A percentile compares a stretch with the other conserved stretches of the same genome.
These are phyloP conservation scores for Psilocybe tampanensis DNA, from an alignment of 768 basidiomycete genomes.

Conservation along the genomic window DNA sequence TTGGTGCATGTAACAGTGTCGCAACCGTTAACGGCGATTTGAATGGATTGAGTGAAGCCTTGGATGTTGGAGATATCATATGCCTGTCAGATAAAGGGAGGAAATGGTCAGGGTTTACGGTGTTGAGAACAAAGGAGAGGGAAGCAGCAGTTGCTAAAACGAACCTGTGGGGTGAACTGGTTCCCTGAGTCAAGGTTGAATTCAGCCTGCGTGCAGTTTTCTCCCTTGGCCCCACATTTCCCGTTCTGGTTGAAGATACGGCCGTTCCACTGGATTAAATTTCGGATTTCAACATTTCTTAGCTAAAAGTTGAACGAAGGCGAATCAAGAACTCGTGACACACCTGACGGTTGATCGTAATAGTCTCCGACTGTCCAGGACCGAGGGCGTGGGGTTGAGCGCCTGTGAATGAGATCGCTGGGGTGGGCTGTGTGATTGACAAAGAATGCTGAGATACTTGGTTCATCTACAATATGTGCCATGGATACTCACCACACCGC, in stretches of 20 bases:
- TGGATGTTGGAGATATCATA: conserved; percentile 49
- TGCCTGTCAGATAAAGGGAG: conserved; percentile 22
- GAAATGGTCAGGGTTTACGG: no score
- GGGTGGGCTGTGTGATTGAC: conserved; percentile 23
- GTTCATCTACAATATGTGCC: background rate
- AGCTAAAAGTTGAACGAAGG: no score
- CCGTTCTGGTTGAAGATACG: conserved; percentile 42
- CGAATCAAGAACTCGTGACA: background rate
- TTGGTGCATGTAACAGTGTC: conserved; percentile 41
- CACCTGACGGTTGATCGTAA: conserved; percentile 32
- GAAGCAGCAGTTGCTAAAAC: background rate
- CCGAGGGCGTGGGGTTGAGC: conserved; percentile 33
- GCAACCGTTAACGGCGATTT: conserved; percentile 37
- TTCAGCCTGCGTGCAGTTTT: conserved; percentile 40
- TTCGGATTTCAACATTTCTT: background rate
- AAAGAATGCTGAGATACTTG: background rate
- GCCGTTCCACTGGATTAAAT: conserved; percentile 37
- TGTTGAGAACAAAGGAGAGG: background rate
- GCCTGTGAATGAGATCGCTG: conserved; percentile 35
- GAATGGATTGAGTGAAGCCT: conserved; percentile 42
- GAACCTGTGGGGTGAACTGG: conserved; percentile 27
- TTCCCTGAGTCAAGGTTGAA: conserved; percentile 41
- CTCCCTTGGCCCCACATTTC: conserved; percentile 37
- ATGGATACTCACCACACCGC: conserved; percentile 28
- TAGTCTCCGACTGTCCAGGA: conserved; percentile 27